Evolutionary conservation across 2,329 filamentous ascomycete genomes (phyloP), one percentile per base, ranked within the genome.

Genomic region (Phymatotrichopsis omnivora): DNA sequence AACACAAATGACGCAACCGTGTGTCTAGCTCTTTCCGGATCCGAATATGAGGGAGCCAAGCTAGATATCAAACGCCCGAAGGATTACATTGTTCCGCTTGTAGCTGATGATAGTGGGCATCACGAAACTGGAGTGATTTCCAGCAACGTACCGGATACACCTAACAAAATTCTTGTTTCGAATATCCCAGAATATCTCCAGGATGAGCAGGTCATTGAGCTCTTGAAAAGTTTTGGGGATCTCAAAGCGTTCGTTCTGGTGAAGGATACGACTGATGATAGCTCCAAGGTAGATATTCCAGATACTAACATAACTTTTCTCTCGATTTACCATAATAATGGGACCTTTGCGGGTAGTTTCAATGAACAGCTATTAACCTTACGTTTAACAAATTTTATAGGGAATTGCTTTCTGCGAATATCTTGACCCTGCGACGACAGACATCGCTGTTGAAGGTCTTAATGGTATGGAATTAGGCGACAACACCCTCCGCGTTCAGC

Each of bases 361-460:
- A 47, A 46, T 47, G 48, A 42, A 54, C 46, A 52, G 52, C 50
- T 54, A 52, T 52, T 54, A 54, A 54, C 52, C 52, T 47, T 35
- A 49, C 37, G 36, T 40, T 43, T 20, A 17, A 25, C 10, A n/a
- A n/a, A 20, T 36, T 27, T 23, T n/a, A n/a, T 55, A 94, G 81
- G 91, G 91, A 24, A 86, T 98, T 58, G 89, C 89, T 1, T 98
- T 98, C 68, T 93, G 85, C 66, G 93, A 98, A 65, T 98, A 95
- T 58, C 72, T 75, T 42, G 85, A 96, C 51, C 74, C 85, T 6
- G 62, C 63, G 20, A 65, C 72, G 7, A 95, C 91, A 19, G 79
- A 83, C 47, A 80, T 89, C 49, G 91, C 91, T 10, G 80, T 96
- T 11, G 84, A 95, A 56, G 85, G 85, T 8, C 69, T 98, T 23